phyloP scores from a whole-genome alignment of 2,329 filamentous ascomycete species.

The Diaporthe sp. region DNA sequence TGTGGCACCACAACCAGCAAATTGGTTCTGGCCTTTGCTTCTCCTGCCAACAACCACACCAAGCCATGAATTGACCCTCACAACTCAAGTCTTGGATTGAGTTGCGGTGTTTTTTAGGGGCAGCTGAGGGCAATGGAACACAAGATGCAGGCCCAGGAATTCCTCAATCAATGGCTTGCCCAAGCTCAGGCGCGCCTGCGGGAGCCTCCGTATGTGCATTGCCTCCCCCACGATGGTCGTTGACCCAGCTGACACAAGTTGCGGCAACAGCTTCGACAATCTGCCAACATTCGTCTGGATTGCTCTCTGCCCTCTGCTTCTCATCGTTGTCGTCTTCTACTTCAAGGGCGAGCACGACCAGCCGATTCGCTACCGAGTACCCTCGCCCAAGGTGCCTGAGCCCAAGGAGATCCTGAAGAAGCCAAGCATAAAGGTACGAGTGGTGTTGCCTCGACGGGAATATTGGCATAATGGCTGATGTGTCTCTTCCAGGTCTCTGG shows the following conservation, averaged over 20 bases:
- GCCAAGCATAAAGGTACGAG: conserved; percentile 69
- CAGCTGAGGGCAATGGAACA: conserved; percentile 2
- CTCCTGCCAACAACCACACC: not conserved
- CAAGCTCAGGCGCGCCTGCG: conserved; percentile 35
- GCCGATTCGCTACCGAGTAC: conserved; percentile 71
- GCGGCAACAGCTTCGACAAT: conserved; percentile 25
- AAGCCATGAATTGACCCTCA: conserved; percentile 10
- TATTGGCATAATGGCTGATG: conserved; percentile 1
- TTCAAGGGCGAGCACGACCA: conserved; percentile 49
- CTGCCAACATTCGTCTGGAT: conserved; percentile 27
- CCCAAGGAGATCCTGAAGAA: conserved; percentile 69
- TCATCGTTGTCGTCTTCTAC: conserved; percentile 17
- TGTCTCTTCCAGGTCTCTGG: conserved; percentile 62
- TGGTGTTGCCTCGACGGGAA: not conserved
- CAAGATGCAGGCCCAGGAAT: conserved; percentile 32
- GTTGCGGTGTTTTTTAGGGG: not conserved
- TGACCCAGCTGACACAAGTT: conserved; percentile 24
- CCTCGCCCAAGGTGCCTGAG: conserved; percentile 71
- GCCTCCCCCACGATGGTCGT: not conserved
- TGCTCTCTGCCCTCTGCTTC: conserved; percentile 30
- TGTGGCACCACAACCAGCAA: conserved; percentile 35
- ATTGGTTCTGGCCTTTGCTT: not conserved
- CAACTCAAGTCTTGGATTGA: not conserved
- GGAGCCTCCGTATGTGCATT: conserved; percentile 33
- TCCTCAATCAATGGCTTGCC: conserved; percentile 34